These are phyloP conservation scores for Oryza australiensis DNA, from an alignment of 176 grass and related monocot species.

Conservation along the genomic window DNA sequence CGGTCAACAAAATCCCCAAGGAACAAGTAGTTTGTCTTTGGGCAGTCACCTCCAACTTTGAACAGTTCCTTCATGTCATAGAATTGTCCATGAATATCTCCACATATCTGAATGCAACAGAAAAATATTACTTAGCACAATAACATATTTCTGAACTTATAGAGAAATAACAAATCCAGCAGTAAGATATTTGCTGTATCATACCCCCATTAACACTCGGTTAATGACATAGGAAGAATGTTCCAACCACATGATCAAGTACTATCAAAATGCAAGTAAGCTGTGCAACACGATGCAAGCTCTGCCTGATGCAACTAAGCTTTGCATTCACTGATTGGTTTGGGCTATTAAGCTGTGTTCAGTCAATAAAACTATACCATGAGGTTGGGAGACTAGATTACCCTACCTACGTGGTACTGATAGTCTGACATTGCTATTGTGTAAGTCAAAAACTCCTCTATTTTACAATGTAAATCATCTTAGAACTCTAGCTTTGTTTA, in stretches of 20 bases:
- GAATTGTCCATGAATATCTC: constrained; percentile 98
- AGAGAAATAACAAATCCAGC: background rate
- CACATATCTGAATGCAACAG: constrained; percentile 77
- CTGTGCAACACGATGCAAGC: too few relatives aligned
- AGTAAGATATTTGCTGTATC: background rate
- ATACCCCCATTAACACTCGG: background rate
- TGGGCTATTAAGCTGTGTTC: background rate
- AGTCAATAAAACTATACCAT: constrained; percentile 14
- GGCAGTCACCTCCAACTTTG: constrained; percentile 98
- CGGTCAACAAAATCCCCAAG: constrained; percentile 98
- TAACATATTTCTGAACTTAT: constrained; percentile 22
- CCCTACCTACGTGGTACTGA: background rate
- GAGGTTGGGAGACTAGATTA: background rate
- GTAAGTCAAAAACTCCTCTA: background rate
- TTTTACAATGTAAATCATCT: background rate
- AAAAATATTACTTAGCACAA: constrained; percentile 22
- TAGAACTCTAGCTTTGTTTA: background rate
- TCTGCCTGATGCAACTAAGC: too few relatives aligned
- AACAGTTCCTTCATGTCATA: constrained; percentile 99
- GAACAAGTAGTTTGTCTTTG: constrained; percentile 98
- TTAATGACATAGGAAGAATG: background rate
- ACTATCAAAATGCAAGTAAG: constrained; percentile 1
- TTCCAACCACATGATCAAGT: background rate
- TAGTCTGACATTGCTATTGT: background rate
- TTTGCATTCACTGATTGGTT: background rate